Conservation (phyloP, 2,329 filamentous ascomycete species). For the Aspergillus sp. region DNA sequence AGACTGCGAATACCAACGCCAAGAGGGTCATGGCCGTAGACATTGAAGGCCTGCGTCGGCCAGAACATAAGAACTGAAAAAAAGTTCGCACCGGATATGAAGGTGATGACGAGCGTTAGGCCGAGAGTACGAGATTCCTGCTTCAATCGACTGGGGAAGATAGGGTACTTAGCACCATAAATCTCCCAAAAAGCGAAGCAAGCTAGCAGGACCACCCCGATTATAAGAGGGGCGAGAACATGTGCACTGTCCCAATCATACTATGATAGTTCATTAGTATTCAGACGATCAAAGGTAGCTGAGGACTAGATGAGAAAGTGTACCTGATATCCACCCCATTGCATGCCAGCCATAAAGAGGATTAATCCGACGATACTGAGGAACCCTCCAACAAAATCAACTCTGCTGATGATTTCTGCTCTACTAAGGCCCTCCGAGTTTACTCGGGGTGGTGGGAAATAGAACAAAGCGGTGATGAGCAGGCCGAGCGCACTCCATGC, state of each 20-base stretch:
- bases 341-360: conserved; percentile 50
- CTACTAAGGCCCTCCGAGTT: conserved; percentile 41
- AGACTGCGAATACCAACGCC: conserved; percentile 64
- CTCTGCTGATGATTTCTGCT: conserved; percentile 42
- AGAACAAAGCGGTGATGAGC: conserved; percentile 44
- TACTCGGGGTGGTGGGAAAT: conserved; percentile 46
- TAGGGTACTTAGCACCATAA: conserved; percentile 47
- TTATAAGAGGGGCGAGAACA: conserved; percentile 47
- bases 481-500: conserved; percentile 45
- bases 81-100: conserved; percentile 61
- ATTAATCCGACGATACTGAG: conserved; percentile 51
- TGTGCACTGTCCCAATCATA: conserved; percentile 48
- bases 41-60: conserved; percentile 64
- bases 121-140: conserved; percentile 52
- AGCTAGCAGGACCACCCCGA: conserved; percentile 45
- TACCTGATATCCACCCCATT: conserved; percentile 53
- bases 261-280: conserved; percentile 18
- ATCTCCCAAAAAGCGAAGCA: conserved; percentile 49
- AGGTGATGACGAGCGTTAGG: conserved; percentile 58
- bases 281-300: not conserved
- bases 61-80: conserved; percentile 59
- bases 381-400: conserved; percentile 53
- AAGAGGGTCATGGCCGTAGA: conserved; percentile 64
- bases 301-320: not conserved
- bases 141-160: conserved; percentile 46